phyloP scores from a whole-genome alignment of 129 eudicot species.

The Artemisia tridentata region DNA sequence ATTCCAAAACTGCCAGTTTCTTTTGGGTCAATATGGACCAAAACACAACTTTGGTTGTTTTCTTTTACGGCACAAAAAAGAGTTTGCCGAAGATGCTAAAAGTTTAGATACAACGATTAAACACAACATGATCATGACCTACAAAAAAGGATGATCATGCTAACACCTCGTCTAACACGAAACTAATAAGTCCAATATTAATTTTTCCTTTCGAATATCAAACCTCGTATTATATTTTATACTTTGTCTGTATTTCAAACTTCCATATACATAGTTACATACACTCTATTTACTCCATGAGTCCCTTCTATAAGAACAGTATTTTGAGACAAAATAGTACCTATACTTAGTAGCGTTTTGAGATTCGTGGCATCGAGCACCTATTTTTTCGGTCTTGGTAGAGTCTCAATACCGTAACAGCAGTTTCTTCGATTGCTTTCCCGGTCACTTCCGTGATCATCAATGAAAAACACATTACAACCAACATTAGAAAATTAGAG shows the following conservation, averaged over 20 bases:
- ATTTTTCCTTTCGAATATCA: background rate
- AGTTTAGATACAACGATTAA: no score
- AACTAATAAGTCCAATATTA: no score
- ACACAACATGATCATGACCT: no score
- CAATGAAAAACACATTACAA: slow-evolving; percentile 3
- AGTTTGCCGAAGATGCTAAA: no score
- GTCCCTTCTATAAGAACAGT: background rate
- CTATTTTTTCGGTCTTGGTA: slow-evolving; percentile 83
- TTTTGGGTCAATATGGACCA: no score
- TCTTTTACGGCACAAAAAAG: no score
- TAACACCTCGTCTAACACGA: background rate
- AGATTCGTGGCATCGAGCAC: slow-evolving; percentile 92
- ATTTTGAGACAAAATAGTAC: background rate
- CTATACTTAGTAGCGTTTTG: slow-evolving; percentile 68
- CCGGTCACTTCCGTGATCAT: slow-evolving; percentile 82
- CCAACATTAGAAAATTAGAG: background rate
- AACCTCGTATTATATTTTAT: background rate
- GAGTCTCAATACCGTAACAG: slow-evolving; percentile 76
- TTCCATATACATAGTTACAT: no score
- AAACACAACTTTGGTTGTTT: no score
- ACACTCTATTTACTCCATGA: background rate
- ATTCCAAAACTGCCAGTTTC: no score
- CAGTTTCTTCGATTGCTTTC: slow-evolving; percentile 94
- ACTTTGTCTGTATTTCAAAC: background rate
- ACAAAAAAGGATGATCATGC: background rate